These are phyloP conservation scores for Trichosanthes cucumerina DNA, from an alignment of 306 rosid species.

Conservation along the genomic window DNA sequence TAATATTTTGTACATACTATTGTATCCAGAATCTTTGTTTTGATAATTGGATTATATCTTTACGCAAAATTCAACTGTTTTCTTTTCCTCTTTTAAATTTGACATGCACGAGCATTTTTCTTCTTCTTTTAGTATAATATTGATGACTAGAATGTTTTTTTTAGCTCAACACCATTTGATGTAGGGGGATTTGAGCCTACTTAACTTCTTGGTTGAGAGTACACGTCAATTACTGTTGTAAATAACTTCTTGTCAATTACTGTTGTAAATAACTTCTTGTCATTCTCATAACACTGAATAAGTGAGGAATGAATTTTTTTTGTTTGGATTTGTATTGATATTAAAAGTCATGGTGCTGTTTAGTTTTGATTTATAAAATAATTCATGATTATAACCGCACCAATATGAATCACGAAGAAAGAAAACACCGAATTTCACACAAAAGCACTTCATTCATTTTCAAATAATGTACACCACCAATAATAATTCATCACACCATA, in stretches of 20 bases:
- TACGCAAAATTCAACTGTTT: not conserved
- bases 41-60: not conserved
- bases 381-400: no score
- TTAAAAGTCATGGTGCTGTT: not conserved
- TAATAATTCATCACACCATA: not conserved
- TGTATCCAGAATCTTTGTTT: not conserved
- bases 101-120: not conserved
- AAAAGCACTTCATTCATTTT: not conserved
- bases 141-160: not conserved
- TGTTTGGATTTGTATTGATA: no score
- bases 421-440: not conserved
- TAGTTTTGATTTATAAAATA: no score
- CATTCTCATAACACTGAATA: no score
- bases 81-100: not conserved
- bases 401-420: not conserved
- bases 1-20: not conserved
- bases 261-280: not conserved
- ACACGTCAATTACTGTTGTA: no score
- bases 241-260: not conserved
- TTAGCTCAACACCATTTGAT: no score
- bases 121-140: not conserved
- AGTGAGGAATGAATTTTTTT: no score
- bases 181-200: no score
- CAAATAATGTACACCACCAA: slow-evolving; percentile 3
- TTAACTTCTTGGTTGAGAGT: no score